Conservation (phyloP, 2,329 filamentous ascomycete genomes). For the Monosporascus sp. region DNA sequence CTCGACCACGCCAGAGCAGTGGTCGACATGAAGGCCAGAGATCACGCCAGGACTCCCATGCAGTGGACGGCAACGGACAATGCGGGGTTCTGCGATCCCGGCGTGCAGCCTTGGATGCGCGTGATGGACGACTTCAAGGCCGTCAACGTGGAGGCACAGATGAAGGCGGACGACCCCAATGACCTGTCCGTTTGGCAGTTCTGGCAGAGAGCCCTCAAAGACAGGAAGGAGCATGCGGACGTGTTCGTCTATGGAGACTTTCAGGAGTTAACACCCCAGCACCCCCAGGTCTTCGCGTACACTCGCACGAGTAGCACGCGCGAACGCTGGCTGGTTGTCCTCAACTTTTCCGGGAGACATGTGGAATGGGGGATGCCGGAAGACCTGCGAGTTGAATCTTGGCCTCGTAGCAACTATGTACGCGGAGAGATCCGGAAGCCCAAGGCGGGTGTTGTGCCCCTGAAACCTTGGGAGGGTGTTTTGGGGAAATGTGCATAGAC, state of each 20-base stretch:
- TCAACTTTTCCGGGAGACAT: slow-evolving; percentile 24
- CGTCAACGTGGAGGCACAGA: slow-evolving; percentile 55
- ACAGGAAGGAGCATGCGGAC: slow-evolving; percentile 51
- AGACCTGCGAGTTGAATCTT: slow-evolving; percentile 16
- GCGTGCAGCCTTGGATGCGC: slow-evolving; percentile 54
- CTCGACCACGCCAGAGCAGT: slow-evolving; percentile 43
- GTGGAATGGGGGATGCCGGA: slow-evolving; percentile 18
- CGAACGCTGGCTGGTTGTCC: slow-evolving; percentile 24
- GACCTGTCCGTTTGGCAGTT: slow-evolving; percentile 51
- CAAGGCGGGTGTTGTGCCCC: slow-evolving; percentile 7
- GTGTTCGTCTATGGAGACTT: slow-evolving; percentile 59
- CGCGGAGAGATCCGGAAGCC: slow-evolving; percentile 18
- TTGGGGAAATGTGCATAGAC: slow-evolving; percentile 13
- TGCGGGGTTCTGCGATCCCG: slow-evolving; percentile 55
- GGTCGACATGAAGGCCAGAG: slow-evolving; percentile 55
- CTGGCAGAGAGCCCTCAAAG: slow-evolving; percentile 51
- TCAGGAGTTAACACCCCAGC: slow-evolving; percentile 24
- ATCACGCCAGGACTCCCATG: slow-evolving; percentile 64
- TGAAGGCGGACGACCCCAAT: slow-evolving; percentile 25
- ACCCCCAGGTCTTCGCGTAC: slow-evolving; percentile 20
- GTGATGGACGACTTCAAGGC: slow-evolving; percentile 47
- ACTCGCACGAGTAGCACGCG: slow-evolving; percentile 16
- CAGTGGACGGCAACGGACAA: slow-evolving; percentile 55
- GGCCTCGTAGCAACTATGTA: slow-evolving; percentile 17
- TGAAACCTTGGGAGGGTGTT: slow-evolving; percentile 24